Evolutionary conservation across 2,329 filamentous ascomycete genomes (phyloP).

Genomic region (Epicoccum nigrum): DNA sequence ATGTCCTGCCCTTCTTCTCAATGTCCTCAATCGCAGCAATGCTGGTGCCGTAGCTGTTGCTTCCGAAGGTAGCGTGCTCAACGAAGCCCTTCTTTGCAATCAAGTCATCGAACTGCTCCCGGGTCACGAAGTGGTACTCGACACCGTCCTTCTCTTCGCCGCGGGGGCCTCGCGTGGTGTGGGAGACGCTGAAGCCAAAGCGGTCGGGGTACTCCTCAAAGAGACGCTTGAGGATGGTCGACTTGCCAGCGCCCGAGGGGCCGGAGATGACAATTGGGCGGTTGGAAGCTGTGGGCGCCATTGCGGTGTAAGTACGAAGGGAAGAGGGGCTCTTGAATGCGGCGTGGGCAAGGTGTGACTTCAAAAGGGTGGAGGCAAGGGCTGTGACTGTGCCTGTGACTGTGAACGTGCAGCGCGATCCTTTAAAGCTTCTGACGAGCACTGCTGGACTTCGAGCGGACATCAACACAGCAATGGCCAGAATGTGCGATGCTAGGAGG

Average conservation of each 20-base stretch:
- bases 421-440: slow-evolving; percentile 18
- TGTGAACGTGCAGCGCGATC: background rate
- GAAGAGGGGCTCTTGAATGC: background rate
- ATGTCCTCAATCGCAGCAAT: slow-evolving; percentile 79
- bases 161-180: slow-evolving; percentile 82
- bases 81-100: slow-evolving; percentile 72
- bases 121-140: slow-evolving; percentile 75
- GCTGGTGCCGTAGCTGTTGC: slow-evolving; percentile 86
- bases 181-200: slow-evolving; percentile 66
- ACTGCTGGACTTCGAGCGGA: slow-evolving; percentile 18
- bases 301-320: slow-evolving; percentile 5
- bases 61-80: slow-evolving; percentile 84
- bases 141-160: slow-evolving; percentile 75
- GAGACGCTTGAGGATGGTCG: slow-evolving; percentile 76
- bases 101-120: slow-evolving; percentile 58
- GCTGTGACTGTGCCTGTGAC: background rate
- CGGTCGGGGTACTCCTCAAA: slow-evolving; percentile 69
- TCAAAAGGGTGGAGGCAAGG: slow-evolving; percentile 7
- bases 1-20: slow-evolving; percentile 71
- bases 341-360: background rate
- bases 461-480: slow-evolving; percentile 37
- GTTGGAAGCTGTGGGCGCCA: slow-evolving; percentile 25
- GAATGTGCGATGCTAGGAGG: slow-evolving; percentile 16
- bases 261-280: slow-evolving; percentile 73
- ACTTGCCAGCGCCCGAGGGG: slow-evolving; percentile 81